Base-by-base conservation (phyloP, 2,329 filamentous ascomycete species). In the Orbilia javanica region DNA sequence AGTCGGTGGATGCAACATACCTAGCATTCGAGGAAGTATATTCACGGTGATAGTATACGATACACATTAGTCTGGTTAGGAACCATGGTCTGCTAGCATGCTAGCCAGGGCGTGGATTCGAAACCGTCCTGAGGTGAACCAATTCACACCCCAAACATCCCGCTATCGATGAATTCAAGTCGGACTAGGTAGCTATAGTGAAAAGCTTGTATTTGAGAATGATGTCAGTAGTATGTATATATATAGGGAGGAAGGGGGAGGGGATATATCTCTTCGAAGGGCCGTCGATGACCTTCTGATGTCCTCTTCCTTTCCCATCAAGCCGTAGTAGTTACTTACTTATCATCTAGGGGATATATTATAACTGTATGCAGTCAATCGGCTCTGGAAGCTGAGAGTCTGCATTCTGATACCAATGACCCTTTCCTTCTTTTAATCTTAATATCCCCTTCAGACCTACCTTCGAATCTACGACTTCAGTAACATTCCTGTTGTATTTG, bases 121-220 rank as follows among this genome's bases (percentile, higher is more conserved):
- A 73, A 66, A 73, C 69, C 10, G 69, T 60, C 69, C 52, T 34
- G 60, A 72, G 68, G 34, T 64, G 57, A 48, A 22, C 36, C 48
- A 66, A 44, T 63, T 64, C 57, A 46, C 20, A 65, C 36, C 27
- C 31, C 31, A 29, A 25, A 50, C 42, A 20, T 36, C n/a, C 60
- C 31, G 20, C 34, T 36, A 42, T 60, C 55, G 34, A 11, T 42
- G 18, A 11, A 20, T 18, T 10, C 18, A 39, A 64, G 22, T n/a
- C n/a, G n/a, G n/a, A n/a, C n/a, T n/a, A n/a, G n/a, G n/a, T n/a
- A n/a, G n/a, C 15, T 39, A 29, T 2, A 27, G 15, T 13, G 6
- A 50, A 44, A 22, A 50, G 18, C 18, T 25, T 50, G 22, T 25
- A 3, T 22, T 13, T 55, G 27, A 15, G 57, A 29, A 15, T 18